Conservation (phyloP, 2,329 filamentous ascomycete species). For the Microsporum audouinii region DNA sequence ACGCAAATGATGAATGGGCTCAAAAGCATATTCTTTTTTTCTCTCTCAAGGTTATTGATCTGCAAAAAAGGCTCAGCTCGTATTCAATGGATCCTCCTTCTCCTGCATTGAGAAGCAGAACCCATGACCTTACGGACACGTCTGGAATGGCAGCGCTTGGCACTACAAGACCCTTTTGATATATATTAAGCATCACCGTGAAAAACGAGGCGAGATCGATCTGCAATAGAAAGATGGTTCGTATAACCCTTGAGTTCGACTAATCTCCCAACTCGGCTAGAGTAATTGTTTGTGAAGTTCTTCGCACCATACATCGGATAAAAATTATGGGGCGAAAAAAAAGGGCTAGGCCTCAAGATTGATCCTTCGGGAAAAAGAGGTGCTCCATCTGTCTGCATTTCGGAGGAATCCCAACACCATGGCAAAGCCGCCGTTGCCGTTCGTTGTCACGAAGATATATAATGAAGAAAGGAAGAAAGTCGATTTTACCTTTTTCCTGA, state of each 20-base stretch:
- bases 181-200: not conserved
- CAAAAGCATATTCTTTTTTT: not conserved
- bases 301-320: not conserved
- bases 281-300: not conserved
- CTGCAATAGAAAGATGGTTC: not conserved
- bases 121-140: not conserved
- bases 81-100: not conserved
- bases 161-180: not conserved
- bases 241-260: not conserved
- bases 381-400: not conserved
- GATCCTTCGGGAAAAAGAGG: not conserved
- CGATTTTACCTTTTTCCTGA: not conserved
- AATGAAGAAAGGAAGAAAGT: not conserved
- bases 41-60: not conserved
- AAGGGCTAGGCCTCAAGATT: not conserved
- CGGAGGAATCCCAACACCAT: not conserved
- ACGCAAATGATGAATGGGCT: not conserved
- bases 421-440: not conserved
- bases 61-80: not conserved
- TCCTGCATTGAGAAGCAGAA: not conserved
- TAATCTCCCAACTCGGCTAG: not conserved
- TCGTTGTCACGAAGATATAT: too few species aligned
- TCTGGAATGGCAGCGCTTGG: not conserved
- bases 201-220: not conserved
- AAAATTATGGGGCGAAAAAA: not conserved